These are phyloP conservation scores for Dictyostelium capitatum DNA, from an alignment of 78 protist genomes.

Conservation along the genomic window DNA sequence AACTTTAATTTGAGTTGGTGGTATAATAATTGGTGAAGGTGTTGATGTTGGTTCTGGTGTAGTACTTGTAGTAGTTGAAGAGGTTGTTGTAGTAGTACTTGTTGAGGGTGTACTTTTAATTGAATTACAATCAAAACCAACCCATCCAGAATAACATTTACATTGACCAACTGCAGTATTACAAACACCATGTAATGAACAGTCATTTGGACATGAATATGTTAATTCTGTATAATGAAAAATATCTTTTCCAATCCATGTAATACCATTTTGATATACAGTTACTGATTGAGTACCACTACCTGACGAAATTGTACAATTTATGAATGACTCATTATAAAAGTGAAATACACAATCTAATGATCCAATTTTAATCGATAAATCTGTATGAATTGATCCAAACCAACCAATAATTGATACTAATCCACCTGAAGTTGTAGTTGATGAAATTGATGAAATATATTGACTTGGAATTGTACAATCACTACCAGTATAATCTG, in stretches of 20 bases:
- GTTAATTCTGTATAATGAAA: background rate
- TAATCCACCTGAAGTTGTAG: background rate
- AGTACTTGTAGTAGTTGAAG: background rate
- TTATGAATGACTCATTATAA: background rate
- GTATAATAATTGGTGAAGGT: background rate
- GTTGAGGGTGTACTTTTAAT: background rate
- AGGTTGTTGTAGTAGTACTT: background rate
- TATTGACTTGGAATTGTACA: background rate
- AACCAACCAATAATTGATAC: background rate
- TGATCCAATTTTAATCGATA: background rate
- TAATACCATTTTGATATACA: background rate
- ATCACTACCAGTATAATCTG: no score
- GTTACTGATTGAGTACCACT: background rate
- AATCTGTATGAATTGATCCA: background rate
- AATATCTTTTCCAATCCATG: background rate
- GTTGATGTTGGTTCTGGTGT: background rate
- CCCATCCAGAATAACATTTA: slow-evolving; percentile 1
- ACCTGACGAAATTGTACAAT: background rate
- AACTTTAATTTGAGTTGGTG: background rate
- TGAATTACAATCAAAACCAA: slow-evolving; percentile 5
- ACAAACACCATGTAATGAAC: background rate
- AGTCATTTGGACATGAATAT: background rate
- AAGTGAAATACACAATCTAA: background rate
- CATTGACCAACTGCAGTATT: slow-evolving; percentile 5
- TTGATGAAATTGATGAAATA: background rate